Base-by-base conservation (phyloP, 192 early-diverging fungal species). In the Umbelopsis isabellina region DNA sequence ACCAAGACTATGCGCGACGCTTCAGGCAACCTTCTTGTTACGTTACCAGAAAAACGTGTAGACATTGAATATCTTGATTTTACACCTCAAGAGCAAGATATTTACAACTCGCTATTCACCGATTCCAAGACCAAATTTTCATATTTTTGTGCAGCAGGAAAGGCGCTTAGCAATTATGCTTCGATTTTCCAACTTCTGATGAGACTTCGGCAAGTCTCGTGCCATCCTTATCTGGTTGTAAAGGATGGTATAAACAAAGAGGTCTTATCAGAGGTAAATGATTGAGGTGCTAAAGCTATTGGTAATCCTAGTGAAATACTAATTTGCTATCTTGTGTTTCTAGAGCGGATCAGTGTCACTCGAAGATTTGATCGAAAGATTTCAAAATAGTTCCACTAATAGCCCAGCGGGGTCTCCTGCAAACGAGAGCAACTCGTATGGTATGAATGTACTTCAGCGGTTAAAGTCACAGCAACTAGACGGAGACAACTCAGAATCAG, bases 1-100 rank as follows among this genome's bases (percentile, higher is more conserved):
- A 99, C 96, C 49, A 99, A 99, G 71, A 77, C 84, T 23, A 90
- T 91, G 77, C 84, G 83, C 10, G 78, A 90, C 52, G 81, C 74
- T 49, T 82, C 91, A n/a, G 94, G 94, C 6, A 83, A 90, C 53
- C 88, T 89, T 10, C 91, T 99, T 58, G 79, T 99, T 7, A 78
- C 82, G 49, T 69, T 99, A 51, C 96, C 95, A 15, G 77, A 85
- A 21, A 89, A 88, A 37, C 72, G 76, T 2, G 82, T 87, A 45
- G 82, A 81, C 12, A 83, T 91, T 48, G 80, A 88, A 47, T 90
- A 86, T 66, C 72, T 94, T 23, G 82, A 87, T 7, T 82, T 93
- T 53, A 85, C 85, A 6, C 81, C 77, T 0, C 82, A 83, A 22
- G 92, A 92, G 65, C 83, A 87, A 52, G 86, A 90, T 51, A 83